Conservation (phyloP, 805 yeast species). For the Huiozyma sinensis region DNA sequence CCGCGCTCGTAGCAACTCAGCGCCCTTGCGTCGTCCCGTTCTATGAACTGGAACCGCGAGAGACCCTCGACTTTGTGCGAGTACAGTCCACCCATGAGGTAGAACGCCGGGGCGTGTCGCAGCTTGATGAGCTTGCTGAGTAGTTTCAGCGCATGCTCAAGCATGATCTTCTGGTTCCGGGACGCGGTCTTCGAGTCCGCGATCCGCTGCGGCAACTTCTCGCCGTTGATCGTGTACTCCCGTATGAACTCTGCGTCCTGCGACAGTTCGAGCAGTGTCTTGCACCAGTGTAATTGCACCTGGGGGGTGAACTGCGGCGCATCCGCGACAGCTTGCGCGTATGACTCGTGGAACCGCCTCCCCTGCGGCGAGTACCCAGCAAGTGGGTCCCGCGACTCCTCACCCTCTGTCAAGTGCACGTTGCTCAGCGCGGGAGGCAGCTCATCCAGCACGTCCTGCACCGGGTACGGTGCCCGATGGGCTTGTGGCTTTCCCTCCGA, state of each 20-base stretch:
- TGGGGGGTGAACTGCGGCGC: conserved; percentile 33
- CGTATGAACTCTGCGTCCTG: conserved; percentile 33
- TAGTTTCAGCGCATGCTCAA: conserved; percentile 47
- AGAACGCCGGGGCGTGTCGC: conserved; percentile 44
- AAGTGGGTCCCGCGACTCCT: background rate
- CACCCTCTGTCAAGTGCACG: no score
- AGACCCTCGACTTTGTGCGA: conserved; percentile 28
- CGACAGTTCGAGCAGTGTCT: conserved; percentile 39
- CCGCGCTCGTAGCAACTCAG: conserved; percentile 50
- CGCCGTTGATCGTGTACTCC: conserved; percentile 39
- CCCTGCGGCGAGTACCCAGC: conserved; percentile 9
- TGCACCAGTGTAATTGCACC: conserved; percentile 57
- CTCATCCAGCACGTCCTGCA: no score
- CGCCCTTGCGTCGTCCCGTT: conserved; percentile 49
- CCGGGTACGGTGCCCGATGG: background rate
- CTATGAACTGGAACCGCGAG: conserved; percentile 22
- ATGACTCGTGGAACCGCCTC: conserved; percentile 14
- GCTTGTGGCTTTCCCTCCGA: background rate
- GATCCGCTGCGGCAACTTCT: conserved; percentile 30
- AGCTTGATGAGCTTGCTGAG: conserved; percentile 43
- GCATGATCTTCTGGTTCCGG: conserved; percentile 45
- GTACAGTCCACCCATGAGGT: conserved; percentile 51
- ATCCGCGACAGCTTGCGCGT: conserved; percentile 19
- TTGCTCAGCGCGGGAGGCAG: no score
- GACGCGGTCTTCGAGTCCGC: conserved; percentile 33